Evolutionary conservation across 2,329 filamentous ascomycete species (phyloP), one percentile per base, ranked within the genome.

Genomic region (Pyricularia grisea): DNA sequence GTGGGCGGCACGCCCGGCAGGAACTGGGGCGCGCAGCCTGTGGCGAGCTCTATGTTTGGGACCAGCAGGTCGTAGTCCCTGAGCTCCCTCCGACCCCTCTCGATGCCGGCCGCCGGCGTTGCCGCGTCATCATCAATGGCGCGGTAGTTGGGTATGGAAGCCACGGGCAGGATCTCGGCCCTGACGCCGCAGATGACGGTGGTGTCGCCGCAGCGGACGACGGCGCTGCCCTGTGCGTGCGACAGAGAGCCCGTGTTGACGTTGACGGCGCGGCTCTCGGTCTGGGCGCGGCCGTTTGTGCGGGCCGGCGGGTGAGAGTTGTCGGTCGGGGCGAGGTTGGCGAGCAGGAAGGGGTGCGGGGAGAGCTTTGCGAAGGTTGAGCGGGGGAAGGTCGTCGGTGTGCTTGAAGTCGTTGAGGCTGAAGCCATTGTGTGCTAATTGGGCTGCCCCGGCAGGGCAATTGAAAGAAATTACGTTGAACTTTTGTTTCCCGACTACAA

Each of bases 101-200:
- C 74, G 68, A 63, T 75, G 4, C 70, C 70, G 58, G 42, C 66
- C 4, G 25, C 67, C 30, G 14, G 14, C 3, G n/a, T 14, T 17
- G 20, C 30, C 68, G 20, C 70, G 75, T 75, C 67, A 12, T 63
- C 58, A 3, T 61, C 67, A 4, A 23, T 7, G 50, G 33, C 58
- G 71, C 90, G 81, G 79, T 84, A 90, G 74, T 87, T 88, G 66
- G 90, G 89, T 70, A 96, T 92, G 76, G 92, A 88, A 67, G 86
- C 85, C 2, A 91, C 89, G 66, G 89, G 84, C 30, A 99, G 83
- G 7, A 97, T 89, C 80, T 99, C 95, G 68, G 86, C 94, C 64
- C 94, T 88, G 25, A 99, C 88, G 69, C 94, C 95, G 77, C 94
- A 97, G 55, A 99, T 94, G n/a, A 94, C 92, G 0, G 93, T 93